A percentile compares a stretch with the other conserved stretches of the same genome.
Evolutionary conservation across 2,329 filamentous ascomycete genomes (phyloP).

Genomic region (Aspergillus alliaceus): DNA sequence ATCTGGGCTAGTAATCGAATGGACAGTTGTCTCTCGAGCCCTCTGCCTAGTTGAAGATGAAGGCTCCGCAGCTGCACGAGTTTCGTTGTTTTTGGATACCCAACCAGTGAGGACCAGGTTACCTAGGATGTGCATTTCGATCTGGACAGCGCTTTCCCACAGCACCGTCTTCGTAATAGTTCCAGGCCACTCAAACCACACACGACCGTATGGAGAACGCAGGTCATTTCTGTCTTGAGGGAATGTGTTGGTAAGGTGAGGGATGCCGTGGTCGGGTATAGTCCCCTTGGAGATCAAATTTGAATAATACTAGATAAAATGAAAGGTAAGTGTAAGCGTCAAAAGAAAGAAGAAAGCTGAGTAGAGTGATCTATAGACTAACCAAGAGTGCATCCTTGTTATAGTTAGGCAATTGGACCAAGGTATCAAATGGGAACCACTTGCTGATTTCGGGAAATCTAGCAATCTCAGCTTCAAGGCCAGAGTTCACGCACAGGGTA

Average conservation of each 20-base stretch:
- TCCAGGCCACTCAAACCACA: constrained; percentile 30
- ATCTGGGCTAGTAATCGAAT: background rate
- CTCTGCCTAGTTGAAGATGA: background rate
- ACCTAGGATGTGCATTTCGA: constrained; percentile 23
- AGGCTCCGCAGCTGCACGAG: background rate
- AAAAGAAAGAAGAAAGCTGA: background rate
- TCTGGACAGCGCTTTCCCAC: constrained; percentile 24
- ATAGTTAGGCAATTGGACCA: constrained; percentile 27
- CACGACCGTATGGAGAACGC: constrained; percentile 26
- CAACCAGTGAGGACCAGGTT: constrained; percentile 23
- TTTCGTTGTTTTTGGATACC: constrained; percentile 11
- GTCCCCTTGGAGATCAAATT: constrained; percentile 24
- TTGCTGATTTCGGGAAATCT: constrained; percentile 26
- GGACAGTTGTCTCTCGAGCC: background rate
- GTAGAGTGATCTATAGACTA: constrained; percentile 7
- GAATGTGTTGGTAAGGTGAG: constrained; percentile 21
- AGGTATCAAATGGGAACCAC: constrained; percentile 43
- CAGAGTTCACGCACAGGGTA: constrained; percentile 30
- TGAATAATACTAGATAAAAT: constrained; percentile 24
- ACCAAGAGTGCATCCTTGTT: constrained; percentile 27
- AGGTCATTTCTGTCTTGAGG: constrained; percentile 15
- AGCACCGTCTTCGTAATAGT: constrained; percentile 12
- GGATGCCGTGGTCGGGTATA: background rate
- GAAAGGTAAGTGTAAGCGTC: background rate
- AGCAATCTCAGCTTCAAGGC: constrained; percentile 19